Evolutionary conservation across 169 alveolate genomes (phyloP), one percentile per base, ranked within the genome.

Genomic region (Eimeria nieschulzi): DNA sequence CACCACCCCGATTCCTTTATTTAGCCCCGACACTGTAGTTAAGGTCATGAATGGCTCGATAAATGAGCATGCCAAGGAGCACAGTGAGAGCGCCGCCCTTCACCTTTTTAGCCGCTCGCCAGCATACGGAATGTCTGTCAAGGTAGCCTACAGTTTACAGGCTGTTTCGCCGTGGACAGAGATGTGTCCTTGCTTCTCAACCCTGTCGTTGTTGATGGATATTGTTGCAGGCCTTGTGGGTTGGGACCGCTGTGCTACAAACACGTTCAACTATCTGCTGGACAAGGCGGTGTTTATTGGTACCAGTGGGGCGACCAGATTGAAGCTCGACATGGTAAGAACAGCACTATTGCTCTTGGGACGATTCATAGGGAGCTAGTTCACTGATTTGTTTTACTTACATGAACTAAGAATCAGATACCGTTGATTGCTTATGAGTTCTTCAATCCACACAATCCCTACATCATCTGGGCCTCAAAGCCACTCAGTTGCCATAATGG

Each of bases 11-110:
- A 72, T 87, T 13, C 92, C 92, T 0, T 79, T 56, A 10, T 87
- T 87, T 54, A 72, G 87, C 61, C 87, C 92, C 33, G 92, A 75
- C 72, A 55, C 84, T 55, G 83, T 87, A 21, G 70, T 73, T 17
- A 66, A 19, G 76, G 71, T 68, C 46, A 72, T 73, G 78, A 64
- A 73, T 61, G 71, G 56, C 26, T 59, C 61, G 55, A 66, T 64
- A 64, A 66, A 51, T 33, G 83, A 83, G 61, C 83, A 82, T 17
- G 55, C 82, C 39, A 66, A 82, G 46, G 51, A 55, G 51, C 79
- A 64, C 91, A 82, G 82, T 66, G 82, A 51, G 66, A 21, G 21
- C 54, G 19, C 51, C 46, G 46, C 46, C 79, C 26, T 33, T 7
- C 15, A 17, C 59, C 19, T 39, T 5, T 7, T 12, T 7, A 39